These are phyloP conservation scores for Hymenoscyphus linearis DNA, from an alignment of 2,329 filamentous ascomycete species.

Conservation along the genomic window DNA sequence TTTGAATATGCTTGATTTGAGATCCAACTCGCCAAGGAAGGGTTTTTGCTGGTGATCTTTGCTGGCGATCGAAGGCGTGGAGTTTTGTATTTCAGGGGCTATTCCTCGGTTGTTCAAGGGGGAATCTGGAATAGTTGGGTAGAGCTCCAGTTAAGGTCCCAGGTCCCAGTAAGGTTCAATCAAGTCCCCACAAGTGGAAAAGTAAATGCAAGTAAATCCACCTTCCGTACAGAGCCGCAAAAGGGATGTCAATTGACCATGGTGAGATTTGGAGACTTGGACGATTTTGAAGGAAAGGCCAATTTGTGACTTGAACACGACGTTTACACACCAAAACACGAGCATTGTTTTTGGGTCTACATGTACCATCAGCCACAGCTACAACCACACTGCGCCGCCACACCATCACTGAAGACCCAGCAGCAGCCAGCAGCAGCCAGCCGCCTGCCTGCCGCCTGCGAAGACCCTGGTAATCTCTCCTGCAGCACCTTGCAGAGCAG, in stretches of 20 bases:
- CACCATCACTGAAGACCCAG: too few species aligned
- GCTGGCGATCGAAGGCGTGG: not conserved
- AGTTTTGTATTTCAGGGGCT: not conserved
- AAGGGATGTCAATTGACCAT: not conserved
- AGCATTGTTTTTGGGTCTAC: too few species aligned
- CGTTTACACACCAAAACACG: too few species aligned
- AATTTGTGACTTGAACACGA: too few species aligned
- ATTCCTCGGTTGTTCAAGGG: not conserved
- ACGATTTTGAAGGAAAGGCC: too few species aligned
- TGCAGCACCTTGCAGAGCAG: not conserved
- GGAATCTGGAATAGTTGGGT: too few species aligned
- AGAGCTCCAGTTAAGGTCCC: too few species aligned
- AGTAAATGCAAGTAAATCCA: too few species aligned
- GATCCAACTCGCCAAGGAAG: not conserved
- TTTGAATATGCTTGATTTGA: not conserved
- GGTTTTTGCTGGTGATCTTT: not conserved
- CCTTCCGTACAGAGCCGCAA: not conserved
- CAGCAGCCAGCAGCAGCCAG: too few species aligned
- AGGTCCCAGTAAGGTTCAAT: not conserved
- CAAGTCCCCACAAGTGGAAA: not conserved
- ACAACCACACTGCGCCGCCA: too few species aligned
- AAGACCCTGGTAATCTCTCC: not conserved
- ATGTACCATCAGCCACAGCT: too few species aligned
- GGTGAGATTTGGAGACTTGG: not conserved
- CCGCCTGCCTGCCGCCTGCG: too few species aligned